Evolutionary conservation across 1,284 basidiomycete genomes (phyloP), one percentile per base, ranked within the genome.

Genomic region (Grifola frondosa): DNA sequence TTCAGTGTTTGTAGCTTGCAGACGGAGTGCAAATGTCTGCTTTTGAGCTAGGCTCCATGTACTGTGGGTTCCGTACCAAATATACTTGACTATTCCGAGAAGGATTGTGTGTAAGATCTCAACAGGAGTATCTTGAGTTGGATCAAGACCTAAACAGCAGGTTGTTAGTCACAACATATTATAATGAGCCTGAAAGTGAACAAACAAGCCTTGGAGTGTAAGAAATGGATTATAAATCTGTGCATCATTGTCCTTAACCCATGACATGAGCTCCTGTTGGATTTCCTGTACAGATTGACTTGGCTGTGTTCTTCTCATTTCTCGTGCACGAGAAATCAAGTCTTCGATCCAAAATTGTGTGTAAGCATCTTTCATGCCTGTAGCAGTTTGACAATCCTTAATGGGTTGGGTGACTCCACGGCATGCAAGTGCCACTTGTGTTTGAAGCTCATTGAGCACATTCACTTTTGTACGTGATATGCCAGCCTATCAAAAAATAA

Each of bases 91-190:
- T 12, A 64, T 44, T 0, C 68, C 67, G 1, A 71, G 60, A 0
- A 69, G 50, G 19, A 67, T 56, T 0, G 63, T 66, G 32, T 70
- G 69, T 0, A 71, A 50, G 21, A 69, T 63, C 42, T 71, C 61
- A 5, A 67, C 55, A 1, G 66, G 65, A 0, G 64, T 69, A 40
- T 69, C 66, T 20, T 54, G 45, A 0, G 54, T 49, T 3, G 59
- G 58, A 49, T 69, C 64, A 26, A 68, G 50, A 0, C 60, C 65
- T 58, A 19, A 9, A 20, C 17, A 29, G 13, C 24, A n/a, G 33
- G n/a, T n/a, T n/a, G n/a, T n/a, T n/a, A n/a, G n/a, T n/a, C n/a
- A n/a, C n/a, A n/a, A n/a, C n/a, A n/a, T n/a, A n/a, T n/a, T n/a
- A n/a, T n/a, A n/a, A n/a, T n/a, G n/a, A n/a, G n/a, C n/a, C n/a